phyloP scores from a whole-genome alignment of 2,329 filamentous ascomycete species.

The Tolypocladium endophyticum region DNA sequence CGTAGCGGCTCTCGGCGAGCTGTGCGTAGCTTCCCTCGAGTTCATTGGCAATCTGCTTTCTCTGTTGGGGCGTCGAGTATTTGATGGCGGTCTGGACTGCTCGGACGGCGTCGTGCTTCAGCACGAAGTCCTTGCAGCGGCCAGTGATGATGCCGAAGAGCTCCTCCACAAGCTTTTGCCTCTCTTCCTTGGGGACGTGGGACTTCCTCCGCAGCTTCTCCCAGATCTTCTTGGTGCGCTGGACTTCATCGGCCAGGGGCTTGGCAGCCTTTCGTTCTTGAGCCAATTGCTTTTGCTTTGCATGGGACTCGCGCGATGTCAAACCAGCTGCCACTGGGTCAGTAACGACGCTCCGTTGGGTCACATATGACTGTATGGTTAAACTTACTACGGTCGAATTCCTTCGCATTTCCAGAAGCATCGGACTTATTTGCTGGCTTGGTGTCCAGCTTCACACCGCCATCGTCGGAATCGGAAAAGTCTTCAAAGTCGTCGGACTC shows the following conservation, averaged over 20 bases:
- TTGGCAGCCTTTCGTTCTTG: conserved; percentile 87
- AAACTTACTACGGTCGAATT: conserved; percentile 30
- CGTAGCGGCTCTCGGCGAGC: conserved; percentile 89
- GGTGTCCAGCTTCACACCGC: conserved; percentile 36
- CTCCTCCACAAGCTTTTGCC: conserved; percentile 77
- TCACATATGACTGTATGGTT: not conserved
- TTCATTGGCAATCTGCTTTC: conserved; percentile 77
- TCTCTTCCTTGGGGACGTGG: conserved; percentile 81
- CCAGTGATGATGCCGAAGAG: conserved; percentile 87
- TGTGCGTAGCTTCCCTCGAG: conserved; percentile 75
- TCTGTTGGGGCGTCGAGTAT: conserved; percentile 77
- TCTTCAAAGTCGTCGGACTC: conserved; percentile 28
- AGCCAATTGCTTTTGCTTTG: conserved; percentile 81
- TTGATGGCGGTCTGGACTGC: conserved; percentile 96
- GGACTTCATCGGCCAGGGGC: conserved; percentile 81
- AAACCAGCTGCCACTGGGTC: not conserved
- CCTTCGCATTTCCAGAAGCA: conserved; percentile 22
- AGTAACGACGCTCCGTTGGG: not conserved
- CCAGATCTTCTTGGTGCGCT: conserved; percentile 93
- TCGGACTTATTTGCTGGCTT: conserved; percentile 19
- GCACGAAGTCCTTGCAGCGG: conserved; percentile 85
- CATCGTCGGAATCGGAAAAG: conserved; percentile 41
- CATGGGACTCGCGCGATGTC: conserved; percentile 76
- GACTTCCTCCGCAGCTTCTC: conserved; percentile 88
- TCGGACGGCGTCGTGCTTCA: conserved; percentile 97